Evolutionary conservation across 352 stramenopile species (phyloP).

Genomic region (Synura sp.): DNA sequence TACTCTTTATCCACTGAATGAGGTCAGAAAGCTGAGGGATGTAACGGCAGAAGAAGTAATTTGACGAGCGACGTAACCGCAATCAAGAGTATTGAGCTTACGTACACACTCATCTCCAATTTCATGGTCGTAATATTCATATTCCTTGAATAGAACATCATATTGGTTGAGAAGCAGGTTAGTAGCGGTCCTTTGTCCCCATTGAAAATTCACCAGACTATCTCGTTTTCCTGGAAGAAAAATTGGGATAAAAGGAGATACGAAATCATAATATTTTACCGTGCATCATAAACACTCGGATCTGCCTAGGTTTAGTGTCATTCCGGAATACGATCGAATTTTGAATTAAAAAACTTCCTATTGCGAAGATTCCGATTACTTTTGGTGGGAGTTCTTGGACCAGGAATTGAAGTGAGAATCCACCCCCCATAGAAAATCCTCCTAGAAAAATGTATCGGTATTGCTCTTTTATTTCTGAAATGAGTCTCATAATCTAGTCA

Average conservation of each 20-base stretch:
- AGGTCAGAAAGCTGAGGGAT: too few species aligned
- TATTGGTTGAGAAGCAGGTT: background rate
- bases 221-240: background rate
- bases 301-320: too few species aligned
- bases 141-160: background rate
- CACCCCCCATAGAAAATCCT: constrained; percentile 23
- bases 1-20: too few species aligned
- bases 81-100: too few species aligned
- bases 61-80: too few species aligned
- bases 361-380: background rate
- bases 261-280: too few species aligned
- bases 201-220: background rate
- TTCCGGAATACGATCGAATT: background rate
- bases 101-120: background rate
- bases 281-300: too few species aligned
- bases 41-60: too few species aligned
- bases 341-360: background rate
- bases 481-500: too few species aligned
- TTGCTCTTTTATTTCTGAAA: background rate
- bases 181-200: background rate
- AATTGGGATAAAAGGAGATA: too few species aligned
- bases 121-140: background rate
- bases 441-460: background rate
- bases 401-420: background rate
- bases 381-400: background rate